Evolutionary conservation across 345 rosid genomes (phyloP), one percentile per base, ranked within the genome.

Genomic region (Hibiscus trionum): DNA sequence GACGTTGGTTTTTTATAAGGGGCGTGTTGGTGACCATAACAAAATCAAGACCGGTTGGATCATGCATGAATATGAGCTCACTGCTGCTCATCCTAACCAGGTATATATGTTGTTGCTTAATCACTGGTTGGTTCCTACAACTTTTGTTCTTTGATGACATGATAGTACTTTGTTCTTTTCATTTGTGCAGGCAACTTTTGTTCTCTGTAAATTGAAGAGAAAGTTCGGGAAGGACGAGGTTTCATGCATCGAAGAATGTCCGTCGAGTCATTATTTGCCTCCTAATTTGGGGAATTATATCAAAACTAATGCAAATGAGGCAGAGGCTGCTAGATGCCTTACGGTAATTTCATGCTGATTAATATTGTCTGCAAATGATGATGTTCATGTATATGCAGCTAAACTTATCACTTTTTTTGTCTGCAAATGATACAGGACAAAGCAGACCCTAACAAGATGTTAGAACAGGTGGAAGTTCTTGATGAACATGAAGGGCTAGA

Each of bases 1-100:
- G 76, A 73, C 76, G 29, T 62, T 88, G 58, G 77, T 83, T 60
- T 88, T 85, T 69, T 35, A 82, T 1, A 39, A 5, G 0, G 72
- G 75, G 21, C 70, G 73, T 15, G 24, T 11, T 35, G 59, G 72
- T 0, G 75, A 75, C 14, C 8, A 35, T 21, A 14, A 4, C 39
- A 72, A 53, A 73, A 35, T 19, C 27, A 73, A 73, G 71, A 75
- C 85, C 1, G 19, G 66, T 2, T 89, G 79, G 79, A 62, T 84
- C 4, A 77, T 74, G 61, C 83, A 84, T 1, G 90, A 88, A 64
- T 80, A 53, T 16, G 39, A 7, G 60, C 73, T 75, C 70, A 65
- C 71, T 1, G 10, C 69, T 6, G 17, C 24, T 12, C 71, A 33
- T 70, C 75, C 82, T 19, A 19, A 27, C 57, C 75, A 82, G 53